phyloP scores from a whole-genome alignment of 1,284 basidiomycete genomes.

The Coniferiporia sulphurascens region DNA sequence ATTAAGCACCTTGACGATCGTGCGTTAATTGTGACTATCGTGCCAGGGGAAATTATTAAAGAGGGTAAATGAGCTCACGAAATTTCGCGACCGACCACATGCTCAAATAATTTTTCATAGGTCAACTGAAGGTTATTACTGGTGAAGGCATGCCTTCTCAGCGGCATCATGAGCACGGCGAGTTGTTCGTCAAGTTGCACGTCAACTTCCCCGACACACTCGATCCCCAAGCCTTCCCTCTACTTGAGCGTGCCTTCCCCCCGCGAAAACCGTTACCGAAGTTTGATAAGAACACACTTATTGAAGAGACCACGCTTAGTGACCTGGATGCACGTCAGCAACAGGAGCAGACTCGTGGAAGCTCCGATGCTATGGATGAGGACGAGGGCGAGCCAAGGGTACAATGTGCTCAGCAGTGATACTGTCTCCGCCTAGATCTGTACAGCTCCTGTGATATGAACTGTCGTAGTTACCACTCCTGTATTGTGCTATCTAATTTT shows the following conservation, averaged over 20 bases:
- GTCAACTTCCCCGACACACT: conserved; percentile 90
- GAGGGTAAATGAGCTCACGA: conserved; percentile 51
- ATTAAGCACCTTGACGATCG: conserved; percentile 96
- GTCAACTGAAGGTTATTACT: conserved; percentile 85
- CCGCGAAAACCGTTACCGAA: conserved; percentile 68
- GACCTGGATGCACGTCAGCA: conserved; percentile 79
- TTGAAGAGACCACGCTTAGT: conserved; percentile 87
- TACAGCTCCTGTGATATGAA: not conserved
- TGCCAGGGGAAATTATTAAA: conserved; percentile 91
- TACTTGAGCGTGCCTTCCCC: conserved; percentile 87
- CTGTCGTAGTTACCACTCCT: conserved; percentile 6
- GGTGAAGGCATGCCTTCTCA: conserved; percentile 98
- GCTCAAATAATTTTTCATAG: conserved; percentile 39
- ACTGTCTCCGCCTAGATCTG: not conserved
- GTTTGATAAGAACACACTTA: conserved; percentile 59
- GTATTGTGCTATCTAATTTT: conserved; percentile 14
- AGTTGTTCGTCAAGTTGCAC: conserved; percentile 85
- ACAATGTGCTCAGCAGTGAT: conserved; percentile 80
- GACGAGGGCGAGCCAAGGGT: conserved; percentile 75
- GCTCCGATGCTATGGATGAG: conserved; percentile 80
- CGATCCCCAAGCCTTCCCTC: conserved; percentile 59
- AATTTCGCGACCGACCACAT: not conserved
- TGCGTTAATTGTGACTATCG: conserved; percentile 78
- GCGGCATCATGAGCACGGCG: conserved; percentile 95
- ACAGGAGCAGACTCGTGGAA: conserved; percentile 43